phyloP scores from a whole-genome alignment of 768 basidiomycete genomes.

The Cantharellus anzutake region DNA sequence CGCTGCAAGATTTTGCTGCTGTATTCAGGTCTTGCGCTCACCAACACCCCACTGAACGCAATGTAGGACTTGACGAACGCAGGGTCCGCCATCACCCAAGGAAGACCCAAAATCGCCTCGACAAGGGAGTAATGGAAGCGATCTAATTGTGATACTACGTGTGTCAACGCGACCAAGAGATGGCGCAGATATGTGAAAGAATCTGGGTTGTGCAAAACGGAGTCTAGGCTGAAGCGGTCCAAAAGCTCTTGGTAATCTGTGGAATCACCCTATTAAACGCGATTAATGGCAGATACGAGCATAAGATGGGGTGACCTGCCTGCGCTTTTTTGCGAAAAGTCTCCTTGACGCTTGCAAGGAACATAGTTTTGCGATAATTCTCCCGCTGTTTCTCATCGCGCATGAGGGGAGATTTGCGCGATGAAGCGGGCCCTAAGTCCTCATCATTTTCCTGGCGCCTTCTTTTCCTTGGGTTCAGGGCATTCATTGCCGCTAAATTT shows the following conservation, averaged over 20 bases:
- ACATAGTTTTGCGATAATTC: slow-evolving; percentile 62
- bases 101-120: slow-evolving; percentile 68
- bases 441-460: neutral
- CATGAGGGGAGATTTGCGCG: neutral
- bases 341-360: slow-evolving; percentile 63
- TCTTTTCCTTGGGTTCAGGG: no score
- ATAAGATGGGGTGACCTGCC: slow-evolving; percentile 23
- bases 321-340: slow-evolving; percentile 54
- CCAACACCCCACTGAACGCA: slow-evolving; percentile 75
- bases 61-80: slow-evolving; percentile 75
- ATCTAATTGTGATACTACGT: slow-evolving; percentile 82
- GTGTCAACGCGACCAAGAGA: slow-evolving; percentile 75
- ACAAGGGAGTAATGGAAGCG: slow-evolving; percentile 61
- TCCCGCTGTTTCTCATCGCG: slow-evolving; percentile 17
- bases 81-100: slow-evolving; percentile 85
- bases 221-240: slow-evolving; percentile 52
- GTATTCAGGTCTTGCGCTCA: slow-evolving; percentile 85
- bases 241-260: slow-evolving; percentile 80
- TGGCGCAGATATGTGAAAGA: slow-evolving; percentile 40
- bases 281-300: neutral
- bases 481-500: no score
- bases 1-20: slow-evolving; percentile 64
- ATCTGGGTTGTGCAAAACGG: slow-evolving; percentile 15
- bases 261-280: slow-evolving; percentile 35
- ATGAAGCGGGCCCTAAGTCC: slow-evolving; percentile 29